These are phyloP conservation scores for Xanthoconium separans DNA, from an alignment of 1,284 basidiomycete species.

Conservation along the genomic window DNA sequence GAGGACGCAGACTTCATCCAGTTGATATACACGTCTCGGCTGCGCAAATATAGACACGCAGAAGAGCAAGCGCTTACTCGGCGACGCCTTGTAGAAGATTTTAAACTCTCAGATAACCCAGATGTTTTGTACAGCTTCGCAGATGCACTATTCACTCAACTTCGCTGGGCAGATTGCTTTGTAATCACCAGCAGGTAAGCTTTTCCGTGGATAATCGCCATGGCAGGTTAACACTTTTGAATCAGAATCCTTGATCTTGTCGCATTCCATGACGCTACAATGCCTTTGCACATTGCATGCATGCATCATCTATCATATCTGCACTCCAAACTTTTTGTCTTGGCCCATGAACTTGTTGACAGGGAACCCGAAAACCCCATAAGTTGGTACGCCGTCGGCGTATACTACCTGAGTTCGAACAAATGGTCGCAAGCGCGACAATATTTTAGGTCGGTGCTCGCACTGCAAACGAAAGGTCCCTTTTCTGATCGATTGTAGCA, in stretches of 20 bases:
- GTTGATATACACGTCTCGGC: constrained; percentile 87
- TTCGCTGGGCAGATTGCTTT: constrained; percentile 94
- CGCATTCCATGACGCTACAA: constrained; percentile 79
- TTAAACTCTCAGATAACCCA: constrained; percentile 82
- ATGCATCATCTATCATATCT: constrained; percentile 94
- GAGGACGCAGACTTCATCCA: constrained; percentile 90
- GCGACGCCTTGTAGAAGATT: constrained; percentile 73
- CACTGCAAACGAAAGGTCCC: not conserved
- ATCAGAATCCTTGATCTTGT: constrained; percentile 78
- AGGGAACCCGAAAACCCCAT: constrained; percentile 89
- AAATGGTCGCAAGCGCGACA: constrained; percentile 89
- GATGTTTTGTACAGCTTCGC: constrained; percentile 93
- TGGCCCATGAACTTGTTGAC: constrained; percentile 95
- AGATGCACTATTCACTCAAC: constrained; percentile 84
- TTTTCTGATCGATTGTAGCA: constrained; percentile 47
- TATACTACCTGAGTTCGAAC: constrained; percentile 89
- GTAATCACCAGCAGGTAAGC: constrained; percentile 78
- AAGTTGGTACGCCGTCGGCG: constrained; percentile 98
- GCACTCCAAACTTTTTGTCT: constrained; percentile 89
- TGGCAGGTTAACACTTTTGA: constrained; percentile 5
- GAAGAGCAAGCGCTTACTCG: constrained; percentile 79
- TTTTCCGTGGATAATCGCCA: not conserved
- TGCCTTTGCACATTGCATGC: constrained; percentile 95
- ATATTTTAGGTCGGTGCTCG: constrained; percentile 76
- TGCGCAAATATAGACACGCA: constrained; percentile 88